Percentiles rank a stretch among this genome's conserved stretches.
Evolutionary conservation across 208 protist genomes (phyloP).

Genomic region (Willaertia magna): DNA sequence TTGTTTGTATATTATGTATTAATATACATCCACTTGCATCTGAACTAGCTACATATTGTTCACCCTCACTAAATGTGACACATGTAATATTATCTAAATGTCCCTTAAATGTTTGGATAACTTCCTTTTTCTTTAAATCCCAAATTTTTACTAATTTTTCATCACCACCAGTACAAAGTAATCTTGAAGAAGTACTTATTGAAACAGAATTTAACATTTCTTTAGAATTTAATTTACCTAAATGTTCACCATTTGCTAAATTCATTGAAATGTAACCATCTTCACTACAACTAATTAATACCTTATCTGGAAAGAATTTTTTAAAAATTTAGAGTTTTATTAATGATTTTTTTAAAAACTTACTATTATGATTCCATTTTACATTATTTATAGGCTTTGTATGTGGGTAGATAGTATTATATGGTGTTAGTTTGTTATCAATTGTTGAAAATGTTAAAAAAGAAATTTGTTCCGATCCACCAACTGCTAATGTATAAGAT

Average conservation of each 20-base stretch:
- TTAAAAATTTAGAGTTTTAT: neutral
- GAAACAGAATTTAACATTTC: neutral
- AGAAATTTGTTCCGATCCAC: neutral
- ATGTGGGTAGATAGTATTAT: neutral
- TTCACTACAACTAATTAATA: neutral
- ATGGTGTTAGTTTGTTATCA: neutral
- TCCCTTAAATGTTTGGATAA: neutral
- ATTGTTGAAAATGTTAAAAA: neutral
- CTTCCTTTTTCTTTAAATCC: neutral
- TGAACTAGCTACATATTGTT: neutral
- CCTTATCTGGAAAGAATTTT: neutral
- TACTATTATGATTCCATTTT: constrained; percentile 2
- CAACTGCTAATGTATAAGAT: neutral
- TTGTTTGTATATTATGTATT: neutral
- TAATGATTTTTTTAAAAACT: neutral
- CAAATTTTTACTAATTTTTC: neutral
- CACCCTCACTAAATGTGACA: neutral
- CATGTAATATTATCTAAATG: neutral
- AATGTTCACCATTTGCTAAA: neutral
- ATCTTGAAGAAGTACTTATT: neutral
- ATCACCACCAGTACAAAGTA: neutral
- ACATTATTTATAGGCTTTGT: neutral
- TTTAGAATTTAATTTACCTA: neutral
- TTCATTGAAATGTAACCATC: neutral
- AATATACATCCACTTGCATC: neutral